phyloP scores from a whole-genome alignment of 768 basidiomycete species.

The Coprinopsis marcescibilis region DNA sequence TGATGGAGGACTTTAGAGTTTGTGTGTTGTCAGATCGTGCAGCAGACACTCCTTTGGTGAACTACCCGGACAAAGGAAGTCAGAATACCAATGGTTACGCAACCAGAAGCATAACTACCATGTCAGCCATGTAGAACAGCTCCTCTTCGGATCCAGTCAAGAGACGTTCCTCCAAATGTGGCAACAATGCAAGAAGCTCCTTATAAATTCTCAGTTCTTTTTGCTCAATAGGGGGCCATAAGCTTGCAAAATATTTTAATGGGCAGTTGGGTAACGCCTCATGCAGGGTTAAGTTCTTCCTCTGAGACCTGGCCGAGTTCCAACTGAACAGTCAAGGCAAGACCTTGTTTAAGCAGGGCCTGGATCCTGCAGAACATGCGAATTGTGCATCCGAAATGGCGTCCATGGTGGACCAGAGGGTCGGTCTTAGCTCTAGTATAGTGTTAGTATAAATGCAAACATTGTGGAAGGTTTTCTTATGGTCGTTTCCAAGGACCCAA shows the following conservation, averaged over 20 bases:
- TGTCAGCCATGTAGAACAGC: neutral
- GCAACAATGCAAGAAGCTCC: neutral
- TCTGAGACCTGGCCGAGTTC: neutral
- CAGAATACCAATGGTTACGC: neutral
- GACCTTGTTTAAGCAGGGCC: neutral
- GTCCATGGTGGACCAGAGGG: neutral
- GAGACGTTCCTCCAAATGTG: neutral
- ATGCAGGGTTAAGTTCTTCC: neutral
- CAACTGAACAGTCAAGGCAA: neutral
- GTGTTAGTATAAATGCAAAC: too few relatives aligned
- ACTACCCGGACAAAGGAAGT: neutral
- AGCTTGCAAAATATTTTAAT: neutral
- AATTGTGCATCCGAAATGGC: slow-evolving; percentile 1
- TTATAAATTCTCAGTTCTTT: neutral
- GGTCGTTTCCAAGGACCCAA: too few relatives aligned
- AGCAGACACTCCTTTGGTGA: neutral
- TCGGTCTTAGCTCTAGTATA: too few relatives aligned
- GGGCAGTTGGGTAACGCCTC: neutral
- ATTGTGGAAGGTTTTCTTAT: too few relatives aligned
- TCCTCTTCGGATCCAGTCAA: neutral
- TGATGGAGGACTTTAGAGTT: neutral
- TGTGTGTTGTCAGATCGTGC: neutral
- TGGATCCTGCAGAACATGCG: neutral
- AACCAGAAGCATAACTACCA: neutral
- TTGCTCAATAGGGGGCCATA: neutral